Base-by-base conservation (phyloP, 1,139 yeast genomes). In the Saccharomyces hybrid region DNA sequence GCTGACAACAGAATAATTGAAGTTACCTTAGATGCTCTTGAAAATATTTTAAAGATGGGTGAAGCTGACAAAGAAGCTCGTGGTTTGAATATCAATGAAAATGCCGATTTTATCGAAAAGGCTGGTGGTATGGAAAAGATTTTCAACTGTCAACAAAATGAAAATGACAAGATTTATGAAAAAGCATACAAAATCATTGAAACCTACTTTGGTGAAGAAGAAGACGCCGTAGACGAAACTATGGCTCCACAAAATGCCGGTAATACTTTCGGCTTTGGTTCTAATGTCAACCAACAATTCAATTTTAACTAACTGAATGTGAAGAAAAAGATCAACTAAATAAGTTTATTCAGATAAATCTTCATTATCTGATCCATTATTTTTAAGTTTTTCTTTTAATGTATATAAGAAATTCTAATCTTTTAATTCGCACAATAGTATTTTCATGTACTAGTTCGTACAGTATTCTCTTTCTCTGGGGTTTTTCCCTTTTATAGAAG, bases 121-220 rank as follows among this genome's bases (percentile, higher is more conserved):
- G 98, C 98, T 50, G 98, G 98, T 64, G 99, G 99, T 61, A 87
- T 91, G 84, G 98, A 93, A 73, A 91, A 88, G 78, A 93, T 93
- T 65, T 87, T 88, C 73, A 91, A 88, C 59, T 88, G 96, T 71
- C 99, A 93, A 78, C 83, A 81, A 70, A 90, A 89, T 74, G 88
- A 84, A 68, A 93, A 93, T 73, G 95, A 91, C 70, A 88, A 86
- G 70, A 88, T 93, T 67, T 93, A 95, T 74, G 84, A 87, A 69
- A 91, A 91, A 76, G 95, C 99, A 48, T 95, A 81, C 75, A 77
- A 78, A 61, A 88, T 93, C 67, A 90, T 95, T 73, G 97, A 89
- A 68, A 88, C 85, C 65, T 93, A 89, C 75, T 93, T 93, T 73
- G 79, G 86, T 56, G 95, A 86, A 59, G 97, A 88, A 54, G 87